phyloP scores from a whole-genome alignment of 345 rosid species.

The Dimocarpus longan region DNA sequence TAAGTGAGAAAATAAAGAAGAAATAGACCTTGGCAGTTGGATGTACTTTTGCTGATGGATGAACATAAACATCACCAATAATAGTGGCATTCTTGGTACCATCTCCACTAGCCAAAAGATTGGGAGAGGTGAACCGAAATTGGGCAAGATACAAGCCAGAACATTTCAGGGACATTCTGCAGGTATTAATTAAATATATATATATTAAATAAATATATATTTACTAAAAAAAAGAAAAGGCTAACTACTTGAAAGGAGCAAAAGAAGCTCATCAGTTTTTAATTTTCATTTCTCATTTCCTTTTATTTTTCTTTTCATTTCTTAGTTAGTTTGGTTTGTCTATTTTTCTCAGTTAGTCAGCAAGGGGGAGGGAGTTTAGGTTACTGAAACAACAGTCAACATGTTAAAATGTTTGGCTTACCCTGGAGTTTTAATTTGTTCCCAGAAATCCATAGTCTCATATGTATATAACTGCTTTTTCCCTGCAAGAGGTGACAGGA shows the following conservation, averaged over 20 bases:
- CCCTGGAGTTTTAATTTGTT: conserved; percentile 98
- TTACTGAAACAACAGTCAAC: background rate
- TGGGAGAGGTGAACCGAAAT: conserved; percentile 70
- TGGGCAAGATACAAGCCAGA: conserved; percentile 82
- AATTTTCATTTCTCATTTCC: background rate
- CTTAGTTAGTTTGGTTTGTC: conserved; percentile 9
- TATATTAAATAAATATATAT: too few species aligned
- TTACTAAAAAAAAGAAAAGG: background rate
- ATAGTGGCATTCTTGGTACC: conserved; percentile 70
- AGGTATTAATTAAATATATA: background rate
- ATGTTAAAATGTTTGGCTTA: conserved; percentile 28
- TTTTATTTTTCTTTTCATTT: background rate
- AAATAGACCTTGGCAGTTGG: conserved; percentile 84
- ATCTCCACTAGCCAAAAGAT: conserved; percentile 80
- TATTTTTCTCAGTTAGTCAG: background rate
- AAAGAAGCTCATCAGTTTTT: background rate
- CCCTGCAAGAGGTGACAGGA: conserved; percentile 94
- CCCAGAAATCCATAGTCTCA: conserved; percentile 93
- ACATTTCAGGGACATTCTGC: conserved; percentile 91
- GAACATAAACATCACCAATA: conserved; percentile 82
- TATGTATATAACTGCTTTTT: conserved; percentile 81
- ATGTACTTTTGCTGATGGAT: conserved; percentile 97
- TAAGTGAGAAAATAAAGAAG: conserved; percentile 11
- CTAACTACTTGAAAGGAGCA: conserved; percentile 7
- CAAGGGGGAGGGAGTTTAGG: background rate